Evolutionary conservation across 306 rosid genomes (phyloP).

Genomic region (Sindora glabra): DNA sequence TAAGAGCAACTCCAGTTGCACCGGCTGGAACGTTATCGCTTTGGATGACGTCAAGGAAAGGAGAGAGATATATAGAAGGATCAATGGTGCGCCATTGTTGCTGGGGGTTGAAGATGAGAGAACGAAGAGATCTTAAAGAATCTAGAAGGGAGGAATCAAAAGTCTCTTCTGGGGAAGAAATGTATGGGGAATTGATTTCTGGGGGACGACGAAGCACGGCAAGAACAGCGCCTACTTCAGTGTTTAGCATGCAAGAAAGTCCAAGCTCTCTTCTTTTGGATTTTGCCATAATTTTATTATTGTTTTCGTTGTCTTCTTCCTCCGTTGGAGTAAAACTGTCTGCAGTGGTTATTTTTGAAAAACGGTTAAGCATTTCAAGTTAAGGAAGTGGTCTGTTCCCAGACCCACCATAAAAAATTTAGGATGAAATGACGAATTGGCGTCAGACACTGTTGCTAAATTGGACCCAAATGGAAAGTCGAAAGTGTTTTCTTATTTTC

Average conservation of each 20-base stretch:
- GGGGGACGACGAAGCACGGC: slow-evolving; percentile 64
- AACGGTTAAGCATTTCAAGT: slow-evolving; percentile 10
- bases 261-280: slow-evolving; percentile 47
- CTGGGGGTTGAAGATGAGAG: slow-evolving; percentile 63
- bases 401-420: background rate
- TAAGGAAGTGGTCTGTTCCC: background rate
- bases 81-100: slow-evolving; percentile 76
- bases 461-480: background rate
- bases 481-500: background rate
- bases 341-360: background rate
- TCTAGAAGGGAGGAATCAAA: slow-evolving; percentile 38
- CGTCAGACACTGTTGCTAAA: too few species aligned
- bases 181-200: slow-evolving; percentile 26
- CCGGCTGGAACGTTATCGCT: slow-evolving; percentile 63
- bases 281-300: slow-evolving; percentile 3
- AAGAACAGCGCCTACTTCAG: slow-evolving; percentile 75
- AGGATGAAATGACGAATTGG: too few species aligned
- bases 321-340: slow-evolving; percentile 9
- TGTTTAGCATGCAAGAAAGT: slow-evolving; percentile 81
- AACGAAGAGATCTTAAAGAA: slow-evolving; percentile 70
- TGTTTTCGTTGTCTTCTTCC: background rate
- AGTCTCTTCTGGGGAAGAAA: slow-evolving; percentile 26
- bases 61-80: slow-evolving; percentile 61
- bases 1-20: slow-evolving; percentile 70
- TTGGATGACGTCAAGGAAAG: slow-evolving; percentile 71